Base-by-base conservation (phyloP, 2,329 filamentous ascomycete genomes). In the Aspergillus carbonarius region DNA sequence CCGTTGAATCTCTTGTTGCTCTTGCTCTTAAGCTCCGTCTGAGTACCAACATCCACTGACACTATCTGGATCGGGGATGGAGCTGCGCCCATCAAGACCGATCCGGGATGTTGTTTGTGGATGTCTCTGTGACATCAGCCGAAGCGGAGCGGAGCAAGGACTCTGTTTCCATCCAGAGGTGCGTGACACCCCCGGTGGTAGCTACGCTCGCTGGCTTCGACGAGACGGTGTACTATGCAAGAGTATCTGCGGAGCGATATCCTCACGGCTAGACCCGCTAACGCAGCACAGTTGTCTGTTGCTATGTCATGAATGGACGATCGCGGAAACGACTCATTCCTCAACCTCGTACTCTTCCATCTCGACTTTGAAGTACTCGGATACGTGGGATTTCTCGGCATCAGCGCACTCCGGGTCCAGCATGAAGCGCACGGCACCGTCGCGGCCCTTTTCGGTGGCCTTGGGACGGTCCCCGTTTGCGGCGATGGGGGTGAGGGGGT, bases 391-490 rank as follows among this genome's bases (percentile, higher is more conserved):
- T 66, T 86, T 85, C 76, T 99, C 95, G 15, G 82, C 81, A 48
- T 84, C 83, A 1, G 92, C 92, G 51, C 88, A 84, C 55, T 89
- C 88, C 0, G 88, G 85, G 63, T 96, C 90, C 50, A 98, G 88
- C 75, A 97, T 91, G 73, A 96, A 98, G 6, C 95, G 85, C 64
- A 96, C 86, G 0, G 93, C 96, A 6, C 90, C 90, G 20, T 91
- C 88, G 32, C 80, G 76, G 6, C 81, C 79, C 12, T 77, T 72
- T 59, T 81, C 78, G 12, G 68, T 78, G 34, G 68, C 72, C 61
- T 67, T 74, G 63, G 68, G 76, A 49, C 67, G 83, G 74, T 76
- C 77, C 63, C 72, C 76, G 54, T 70, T 80, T 66, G 75, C 79
- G 62, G 68, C 76, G 60, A 73, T 77, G 59, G 74, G 82, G 51